A percentile compares a stretch with the other conserved stretches of the same genome.
phyloP scores from a whole-genome alignment of 2,329 filamentous ascomycete species.

The Beauveria australis region DNA sequence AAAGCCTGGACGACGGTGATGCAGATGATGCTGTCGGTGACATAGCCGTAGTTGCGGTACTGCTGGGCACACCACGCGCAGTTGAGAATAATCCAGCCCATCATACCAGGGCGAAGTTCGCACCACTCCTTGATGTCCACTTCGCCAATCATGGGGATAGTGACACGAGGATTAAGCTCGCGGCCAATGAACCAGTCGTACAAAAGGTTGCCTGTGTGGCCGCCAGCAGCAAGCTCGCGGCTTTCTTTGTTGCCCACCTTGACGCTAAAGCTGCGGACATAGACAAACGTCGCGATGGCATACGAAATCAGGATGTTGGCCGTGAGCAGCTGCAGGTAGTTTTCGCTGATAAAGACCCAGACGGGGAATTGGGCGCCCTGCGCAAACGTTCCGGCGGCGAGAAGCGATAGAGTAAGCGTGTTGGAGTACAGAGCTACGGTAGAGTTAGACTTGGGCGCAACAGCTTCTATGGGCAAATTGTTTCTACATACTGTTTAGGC shows the following conservation, averaged over 20 bases:
- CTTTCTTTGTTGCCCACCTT: constrained; percentile 62
- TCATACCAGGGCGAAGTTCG: constrained; percentile 84
- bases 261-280: constrained; percentile 73
- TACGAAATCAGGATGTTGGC: constrained; percentile 73
- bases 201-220: constrained; percentile 72
- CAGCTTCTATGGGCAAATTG: not conserved
- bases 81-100: constrained; percentile 83
- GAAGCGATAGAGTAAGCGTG: constrained; percentile 60
- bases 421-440: constrained; percentile 64
- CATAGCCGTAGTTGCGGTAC: constrained; percentile 72
- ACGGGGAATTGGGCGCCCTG: constrained; percentile 77
- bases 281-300: constrained; percentile 66
- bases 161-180: constrained; percentile 83
- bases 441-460: constrained; percentile 13
- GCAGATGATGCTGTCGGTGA: constrained; percentile 80
- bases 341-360: constrained; percentile 89
- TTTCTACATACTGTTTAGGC: constrained; percentile 58
- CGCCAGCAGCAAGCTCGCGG: constrained; percentile 75
- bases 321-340: constrained; percentile 79
- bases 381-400: constrained; percentile 64
- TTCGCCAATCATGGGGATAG: constrained; percentile 70
- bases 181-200: constrained; percentile 98
- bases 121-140: constrained; percentile 86
- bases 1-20: constrained; percentile 69
- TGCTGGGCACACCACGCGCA: constrained; percentile 79